These are phyloP conservation scores for Nannizziopsis arthrosporioides DNA, from an alignment of 2,329 filamentous ascomycete genomes.

Conservation along the genomic window DNA sequence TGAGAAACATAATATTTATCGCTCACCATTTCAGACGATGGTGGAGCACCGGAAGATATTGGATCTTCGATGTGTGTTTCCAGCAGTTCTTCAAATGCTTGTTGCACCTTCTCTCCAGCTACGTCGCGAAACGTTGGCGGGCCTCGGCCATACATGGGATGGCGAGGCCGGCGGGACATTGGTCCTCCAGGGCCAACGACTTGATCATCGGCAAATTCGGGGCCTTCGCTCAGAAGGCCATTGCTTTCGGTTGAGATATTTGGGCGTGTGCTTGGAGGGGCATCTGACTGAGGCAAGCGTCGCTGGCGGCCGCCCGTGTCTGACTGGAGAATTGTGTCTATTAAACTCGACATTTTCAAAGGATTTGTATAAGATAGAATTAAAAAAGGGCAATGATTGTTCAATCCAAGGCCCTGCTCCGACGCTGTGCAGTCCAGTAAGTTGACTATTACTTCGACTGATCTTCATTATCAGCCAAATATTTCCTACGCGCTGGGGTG, in stretches of 20 bases:
- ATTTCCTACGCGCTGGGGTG: background rate
- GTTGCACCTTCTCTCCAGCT: slow-evolving; percentile 50
- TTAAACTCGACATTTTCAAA: slow-evolving; percentile 11
- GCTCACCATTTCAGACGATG: slow-evolving; percentile 44
- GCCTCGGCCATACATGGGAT: slow-evolving; percentile 40
- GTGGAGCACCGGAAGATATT: slow-evolving; percentile 41
- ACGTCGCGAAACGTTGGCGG: slow-evolving; percentile 49
- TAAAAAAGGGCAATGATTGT: background rate
- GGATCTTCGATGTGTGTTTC: slow-evolving; percentile 50
- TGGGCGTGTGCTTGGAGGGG: slow-evolving; percentile 44
- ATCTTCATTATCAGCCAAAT: background rate
- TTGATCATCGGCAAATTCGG: slow-evolving; percentile 51
- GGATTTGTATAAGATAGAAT: background rate
- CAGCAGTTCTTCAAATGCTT: slow-evolving; percentile 53
- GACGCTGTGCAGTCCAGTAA: background rate
- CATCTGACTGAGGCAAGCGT: slow-evolving; percentile 8
- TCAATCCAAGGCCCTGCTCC: background rate
- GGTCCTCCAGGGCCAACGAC: slow-evolving; percentile 44
- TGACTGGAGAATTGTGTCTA: slow-evolving; percentile 13
- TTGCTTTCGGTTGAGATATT: slow-evolving; percentile 41
- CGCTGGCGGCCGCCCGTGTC: slow-evolving; percentile 2
- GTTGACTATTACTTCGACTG: background rate
- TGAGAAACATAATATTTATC: slow-evolving; percentile 58
- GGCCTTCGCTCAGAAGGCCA: slow-evolving; percentile 44
- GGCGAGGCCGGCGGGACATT: slow-evolving; percentile 38